phyloP scores from a whole-genome alignment of 2,329 filamentous ascomycete genomes.

The Fusarium musae region DNA sequence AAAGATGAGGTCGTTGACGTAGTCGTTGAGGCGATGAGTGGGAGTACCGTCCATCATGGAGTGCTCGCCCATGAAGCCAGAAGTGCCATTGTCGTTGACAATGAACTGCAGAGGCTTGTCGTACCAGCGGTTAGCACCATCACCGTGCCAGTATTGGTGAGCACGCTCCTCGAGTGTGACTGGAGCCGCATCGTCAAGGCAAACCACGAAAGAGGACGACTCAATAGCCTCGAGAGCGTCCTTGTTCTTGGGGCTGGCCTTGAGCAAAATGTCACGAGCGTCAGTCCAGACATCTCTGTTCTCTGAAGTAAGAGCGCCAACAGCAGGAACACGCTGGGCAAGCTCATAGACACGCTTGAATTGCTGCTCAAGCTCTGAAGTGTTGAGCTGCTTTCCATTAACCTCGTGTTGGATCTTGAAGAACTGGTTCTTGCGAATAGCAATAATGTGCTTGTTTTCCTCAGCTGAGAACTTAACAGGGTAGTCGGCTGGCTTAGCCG shows the following conservation, averaged over 20 bases:
- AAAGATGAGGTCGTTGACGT: slow-evolving; percentile 90
- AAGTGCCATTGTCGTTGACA: slow-evolving; percentile 96
- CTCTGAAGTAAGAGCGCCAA: slow-evolving; percentile 88
- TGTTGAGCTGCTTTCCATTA: slow-evolving; percentile 85
- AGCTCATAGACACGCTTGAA: slow-evolving; percentile 86
- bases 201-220: slow-evolving; percentile 89
- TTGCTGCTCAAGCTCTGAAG: slow-evolving; percentile 88
- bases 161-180: slow-evolving; percentile 96
- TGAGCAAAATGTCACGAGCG: slow-evolving; percentile 79
- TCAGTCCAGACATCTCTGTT: slow-evolving; percentile 95
- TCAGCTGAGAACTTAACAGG: slow-evolving; percentile 81
- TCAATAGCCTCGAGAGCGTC: slow-evolving; percentile 83
- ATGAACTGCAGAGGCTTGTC: slow-evolving; percentile 99
- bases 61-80: slow-evolving; percentile 98
- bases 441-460: slow-evolving; percentile 88
- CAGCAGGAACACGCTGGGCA: slow-evolving; percentile 75
- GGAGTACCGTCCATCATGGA: slow-evolving; percentile 99
- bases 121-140: slow-evolving; percentile 95
- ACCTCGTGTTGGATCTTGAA: slow-evolving; percentile 90
- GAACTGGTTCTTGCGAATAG: slow-evolving; percentile 95
- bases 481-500: slow-evolving; percentile 83
- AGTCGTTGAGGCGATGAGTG: slow-evolving; percentile 96
- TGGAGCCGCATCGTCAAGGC: slow-evolving; percentile 89
- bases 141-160: slow-evolving; percentile 97
- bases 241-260: slow-evolving; percentile 82